Base-by-base conservation (phyloP, 441 rosid genomes). In the Aleurites moluccanus region DNA sequence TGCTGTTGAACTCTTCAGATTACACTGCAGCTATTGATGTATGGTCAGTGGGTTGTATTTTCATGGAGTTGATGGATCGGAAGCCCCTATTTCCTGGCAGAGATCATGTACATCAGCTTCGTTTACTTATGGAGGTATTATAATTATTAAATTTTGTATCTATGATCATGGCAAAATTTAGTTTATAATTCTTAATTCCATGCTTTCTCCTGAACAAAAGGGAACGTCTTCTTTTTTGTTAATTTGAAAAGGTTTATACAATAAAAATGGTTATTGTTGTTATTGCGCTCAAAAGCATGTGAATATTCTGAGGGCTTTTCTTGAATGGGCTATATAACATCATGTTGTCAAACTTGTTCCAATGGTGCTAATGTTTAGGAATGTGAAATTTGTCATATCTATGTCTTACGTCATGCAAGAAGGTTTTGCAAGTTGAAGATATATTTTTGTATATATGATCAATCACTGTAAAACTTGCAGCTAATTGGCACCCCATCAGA, bases 41-140 rank as follows among this genome's bases (percentile, higher is more conserved):
- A 9, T 94, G 98, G 98, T 88, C 97, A 16, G 98, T 92, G 40
- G 97, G 97, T 50, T 94, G 98, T 77, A 83, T 94, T 72, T 92
- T 91, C 77, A 84, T 92, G 92, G 97, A 94, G 80, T 56, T 89
- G 82, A 79, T 91, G 84, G 90, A 85, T 78, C 83, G 95, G 42
- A 78, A 85, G 78, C 94, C 97, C 27, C 73, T 94, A 64, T 94
- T 94, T 84, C 95, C 96, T 25, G 98, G 98, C 61, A 81, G 90
- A 67, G 92, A 94, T 77, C 91, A 85, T 42, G 94, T 82, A 72
- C 93, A 92, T 73, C 96, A 90, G 85, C 87, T 94, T 52, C 96
- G 87, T 77, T 77, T 94, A 81, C 83, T 91, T 71, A 73, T 92
- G 86, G 93, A 94, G 93, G 98, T 85, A 82, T 49, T 30, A 52